Percentiles rank a stretch among this genome's conserved stretches.
Evolutionary conservation across 495 filamentous ascomycete genomes (phyloP).

Genomic region (Mytilinidion resinicola): DNA sequence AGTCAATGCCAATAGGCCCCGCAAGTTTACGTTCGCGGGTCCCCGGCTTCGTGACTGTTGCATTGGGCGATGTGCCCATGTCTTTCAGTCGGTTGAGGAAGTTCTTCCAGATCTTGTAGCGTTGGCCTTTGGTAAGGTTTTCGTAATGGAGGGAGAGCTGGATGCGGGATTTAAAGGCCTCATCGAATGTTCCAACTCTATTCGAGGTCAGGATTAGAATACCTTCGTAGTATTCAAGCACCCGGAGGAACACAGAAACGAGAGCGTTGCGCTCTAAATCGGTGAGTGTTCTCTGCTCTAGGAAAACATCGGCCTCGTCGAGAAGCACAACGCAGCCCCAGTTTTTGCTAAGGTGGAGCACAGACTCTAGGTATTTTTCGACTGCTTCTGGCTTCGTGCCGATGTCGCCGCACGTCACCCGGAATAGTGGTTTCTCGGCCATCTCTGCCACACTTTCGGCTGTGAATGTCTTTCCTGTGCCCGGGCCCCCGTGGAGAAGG

Average conservation of each 20-base stretch:
- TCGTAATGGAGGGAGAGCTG: constrained; percentile 32
- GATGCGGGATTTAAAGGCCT: constrained; percentile 36
- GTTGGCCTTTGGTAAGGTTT: constrained; percentile 9
- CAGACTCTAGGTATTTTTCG: constrained; percentile 45
- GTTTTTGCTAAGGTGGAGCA: constrained; percentile 45
- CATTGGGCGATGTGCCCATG: no score
- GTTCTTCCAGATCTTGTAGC: constrained; percentile 38
- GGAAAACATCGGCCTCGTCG: constrained; percentile 54
- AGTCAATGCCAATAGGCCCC: no score
- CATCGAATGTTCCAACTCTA: constrained; percentile 42
- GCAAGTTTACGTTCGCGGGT: no score
- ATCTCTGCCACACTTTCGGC: constrained; percentile 50
- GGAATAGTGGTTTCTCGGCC: constrained; percentile 46
- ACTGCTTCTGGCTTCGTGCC: constrained; percentile 45
- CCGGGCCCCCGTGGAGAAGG: constrained; percentile 53
- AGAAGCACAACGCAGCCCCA: constrained; percentile 53
- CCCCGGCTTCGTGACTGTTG: no score
- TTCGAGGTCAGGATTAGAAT: constrained; percentile 56
- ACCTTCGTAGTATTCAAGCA: constrained; percentile 52
- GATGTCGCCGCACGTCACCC: constrained; percentile 51
- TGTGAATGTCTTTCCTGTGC: constrained; percentile 55
- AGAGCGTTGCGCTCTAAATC: constrained; percentile 45
- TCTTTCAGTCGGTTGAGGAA: constrained; percentile 35
- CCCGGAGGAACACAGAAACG: constrained; percentile 50
- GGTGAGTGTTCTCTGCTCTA: constrained; percentile 44